Conservation (phyloP, 768 basidiomycete genomes). For the Imleria badia region DNA sequence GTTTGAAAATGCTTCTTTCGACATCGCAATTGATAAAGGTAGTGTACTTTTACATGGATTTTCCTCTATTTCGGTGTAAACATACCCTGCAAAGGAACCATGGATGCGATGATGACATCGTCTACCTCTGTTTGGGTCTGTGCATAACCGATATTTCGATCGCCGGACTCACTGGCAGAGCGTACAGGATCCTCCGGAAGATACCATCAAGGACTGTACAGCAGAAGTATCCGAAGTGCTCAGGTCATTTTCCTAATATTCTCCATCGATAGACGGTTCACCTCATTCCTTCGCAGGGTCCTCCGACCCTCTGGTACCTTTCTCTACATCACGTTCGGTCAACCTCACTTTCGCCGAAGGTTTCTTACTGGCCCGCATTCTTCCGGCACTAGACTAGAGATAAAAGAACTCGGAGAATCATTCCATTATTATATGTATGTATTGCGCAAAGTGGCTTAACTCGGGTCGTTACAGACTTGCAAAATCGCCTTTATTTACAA, state of each 20-base stretch:
- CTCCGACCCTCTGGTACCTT: slow-evolving; percentile 62
- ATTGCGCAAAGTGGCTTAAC: slow-evolving; percentile 40
- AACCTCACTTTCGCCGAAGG: slow-evolving; percentile 81
- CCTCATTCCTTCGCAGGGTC: slow-evolving; percentile 42
- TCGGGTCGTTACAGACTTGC: background rate
- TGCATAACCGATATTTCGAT: background rate
- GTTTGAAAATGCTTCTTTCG: slow-evolving; percentile 60
- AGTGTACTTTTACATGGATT: background rate
- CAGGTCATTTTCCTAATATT: slow-evolving; percentile 40
- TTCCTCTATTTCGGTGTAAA: background rate
- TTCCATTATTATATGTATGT: slow-evolving; percentile 86
- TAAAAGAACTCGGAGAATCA: slow-evolving; percentile 70
- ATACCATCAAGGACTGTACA: slow-evolving; percentile 68
- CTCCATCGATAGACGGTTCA: background rate
- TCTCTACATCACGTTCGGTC: slow-evolving; percentile 84
- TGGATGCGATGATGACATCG: slow-evolving; percentile 88
- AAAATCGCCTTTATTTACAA: background rate
- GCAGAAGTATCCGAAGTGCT: slow-evolving; percentile 76
- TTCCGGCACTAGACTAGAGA: slow-evolving; percentile 58
- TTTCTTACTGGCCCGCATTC: slow-evolving; percentile 50
- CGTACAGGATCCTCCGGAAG: slow-evolving; percentile 66
- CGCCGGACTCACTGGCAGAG: slow-evolving; percentile 1
- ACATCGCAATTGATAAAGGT: slow-evolving; percentile 86
- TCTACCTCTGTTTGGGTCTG: slow-evolving; percentile 82
- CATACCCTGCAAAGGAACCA: slow-evolving; percentile 49